These are phyloP conservation scores for Ophiostoma triangulosporum DNA, from an alignment of 2,329 filamentous ascomycete genomes.

Conservation along the genomic window DNA sequence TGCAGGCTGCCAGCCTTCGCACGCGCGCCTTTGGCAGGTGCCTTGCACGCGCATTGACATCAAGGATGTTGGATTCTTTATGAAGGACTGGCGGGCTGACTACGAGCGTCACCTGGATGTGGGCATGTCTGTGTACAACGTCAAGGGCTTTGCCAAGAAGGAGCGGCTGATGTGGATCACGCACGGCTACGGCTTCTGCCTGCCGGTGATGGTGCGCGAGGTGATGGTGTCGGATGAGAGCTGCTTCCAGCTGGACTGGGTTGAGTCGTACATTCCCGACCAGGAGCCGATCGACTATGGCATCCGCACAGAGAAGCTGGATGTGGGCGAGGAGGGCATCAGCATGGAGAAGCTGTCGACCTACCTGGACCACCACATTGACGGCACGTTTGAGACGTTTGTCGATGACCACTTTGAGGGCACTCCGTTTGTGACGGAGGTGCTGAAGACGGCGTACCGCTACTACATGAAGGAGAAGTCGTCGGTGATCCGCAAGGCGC, in stretches of 20 bases:
- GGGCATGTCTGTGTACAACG: slow-evolving; percentile 84
- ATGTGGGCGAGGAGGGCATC: slow-evolving; percentile 79
- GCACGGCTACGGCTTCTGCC: slow-evolving; percentile 85
- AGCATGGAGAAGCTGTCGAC: slow-evolving; percentile 69
- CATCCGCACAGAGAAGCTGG: slow-evolving; percentile 75
- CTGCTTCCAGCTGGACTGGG: slow-evolving; percentile 89
- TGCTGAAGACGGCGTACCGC: slow-evolving; percentile 89
- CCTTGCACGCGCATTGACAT: slow-evolving; percentile 97
- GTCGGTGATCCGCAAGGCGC: slow-evolving; percentile 82
- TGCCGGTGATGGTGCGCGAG: slow-evolving; percentile 87
- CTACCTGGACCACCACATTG: slow-evolving; percentile 91
- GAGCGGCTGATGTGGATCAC: slow-evolving; percentile 77
- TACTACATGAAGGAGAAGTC: slow-evolving; percentile 83
- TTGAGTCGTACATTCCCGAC: slow-evolving; percentile 57
- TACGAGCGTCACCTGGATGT: slow-evolving; percentile 81
- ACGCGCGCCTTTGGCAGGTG: slow-evolving; percentile 92
- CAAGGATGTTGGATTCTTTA: slow-evolving; percentile 96
- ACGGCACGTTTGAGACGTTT: slow-evolving; percentile 81
- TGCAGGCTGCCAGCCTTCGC: slow-evolving; percentile 86
- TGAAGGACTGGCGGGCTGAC: slow-evolving; percentile 98
- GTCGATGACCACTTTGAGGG: slow-evolving; percentile 95
- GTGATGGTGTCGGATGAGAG: slow-evolving; percentile 85
- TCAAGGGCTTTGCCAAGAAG: slow-evolving; percentile 66
- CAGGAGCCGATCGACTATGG: slow-evolving; percentile 70
- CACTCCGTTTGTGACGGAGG: slow-evolving; percentile 87